phyloP scores from a whole-genome alignment of 2,329 filamentous ascomycete species.

The Corynespora cassiicola region DNA sequence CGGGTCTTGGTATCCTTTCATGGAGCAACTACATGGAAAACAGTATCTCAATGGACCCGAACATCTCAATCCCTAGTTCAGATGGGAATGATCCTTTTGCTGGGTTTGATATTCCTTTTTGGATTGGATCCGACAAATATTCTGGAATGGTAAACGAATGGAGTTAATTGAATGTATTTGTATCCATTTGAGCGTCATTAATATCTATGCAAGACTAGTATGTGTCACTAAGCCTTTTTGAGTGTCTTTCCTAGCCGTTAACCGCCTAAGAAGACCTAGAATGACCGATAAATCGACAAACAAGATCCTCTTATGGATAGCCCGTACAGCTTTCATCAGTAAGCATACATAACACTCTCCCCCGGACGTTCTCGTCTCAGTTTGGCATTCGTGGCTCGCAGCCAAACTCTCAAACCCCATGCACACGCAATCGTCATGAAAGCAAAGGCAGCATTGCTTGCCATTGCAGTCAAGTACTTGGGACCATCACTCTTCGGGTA shows the following conservation, averaged over 20 bases:
- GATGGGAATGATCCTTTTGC: conserved; percentile 34
- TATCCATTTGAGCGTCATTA: no score
- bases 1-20: no score
- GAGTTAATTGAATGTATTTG: no score
- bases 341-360: conserved; percentile 14
- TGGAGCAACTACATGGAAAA: conserved; percentile 18
- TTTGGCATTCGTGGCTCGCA: conserved; percentile 27
- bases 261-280: no score
- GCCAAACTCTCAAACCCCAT: conserved; percentile 25
- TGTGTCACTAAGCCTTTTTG: no score
- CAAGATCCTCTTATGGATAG: no score
- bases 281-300: no score
- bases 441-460: conserved; percentile 35
- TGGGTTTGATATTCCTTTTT: conserved; percentile 45
- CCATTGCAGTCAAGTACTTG: conserved; percentile 40
- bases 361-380: conserved; percentile 13
- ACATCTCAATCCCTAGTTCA: conserved; percentile 2
- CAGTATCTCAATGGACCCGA: neutral
- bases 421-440: conserved; percentile 29
- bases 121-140: conserved; percentile 43
- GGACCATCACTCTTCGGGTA: conserved; percentile 38
- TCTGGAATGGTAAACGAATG: conserved; percentile 25
- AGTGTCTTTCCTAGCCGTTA: no score
- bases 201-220: no score
- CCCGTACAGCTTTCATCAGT: no score